A percentile compares a stretch with the other conserved stretches of the same genome.
phyloP scores from a whole-genome alignment of 1,284 basidiomycete species.

The Cystobasidium sp. region DNA sequence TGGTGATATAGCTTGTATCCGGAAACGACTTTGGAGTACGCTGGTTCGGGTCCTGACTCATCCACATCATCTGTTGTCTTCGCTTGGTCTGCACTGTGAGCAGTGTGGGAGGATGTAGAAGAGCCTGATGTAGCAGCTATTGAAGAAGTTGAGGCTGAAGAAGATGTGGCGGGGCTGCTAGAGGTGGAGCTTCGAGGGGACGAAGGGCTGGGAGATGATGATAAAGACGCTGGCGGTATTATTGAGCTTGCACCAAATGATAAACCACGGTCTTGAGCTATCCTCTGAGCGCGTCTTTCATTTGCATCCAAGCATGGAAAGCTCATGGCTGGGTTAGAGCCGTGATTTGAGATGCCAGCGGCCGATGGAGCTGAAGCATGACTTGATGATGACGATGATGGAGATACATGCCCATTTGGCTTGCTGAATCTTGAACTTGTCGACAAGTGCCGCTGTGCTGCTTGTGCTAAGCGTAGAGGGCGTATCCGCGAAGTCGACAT shows the following conservation, averaged over 20 bases:
- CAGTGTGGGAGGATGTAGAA: slow-evolving; percentile 13
- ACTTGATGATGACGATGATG: slow-evolving; percentile 12
- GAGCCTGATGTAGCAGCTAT: slow-evolving; percentile 37
- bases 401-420: not conserved
- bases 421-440: slow-evolving; percentile 14
- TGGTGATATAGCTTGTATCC: slow-evolving; percentile 58
- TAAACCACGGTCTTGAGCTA: slow-evolving; percentile 46
- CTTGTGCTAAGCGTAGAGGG: slow-evolving; percentile 9
- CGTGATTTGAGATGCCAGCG: not conserved
- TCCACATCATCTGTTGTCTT: slow-evolving; percentile 42
- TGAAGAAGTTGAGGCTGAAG: slow-evolving; percentile 16
- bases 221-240: slow-evolving; percentile 8
- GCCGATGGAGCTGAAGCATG: not conserved
- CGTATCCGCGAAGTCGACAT: slow-evolving; percentile 12
- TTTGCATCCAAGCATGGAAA: slow-evolving; percentile 54
- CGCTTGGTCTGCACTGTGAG: slow-evolving; percentile 24
- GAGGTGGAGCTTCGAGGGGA: not conserved
- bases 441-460: not conserved
- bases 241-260: not conserved
- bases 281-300: slow-evolving; percentile 48
- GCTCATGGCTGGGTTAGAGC: slow-evolving; percentile 51
- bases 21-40: slow-evolving; percentile 58
- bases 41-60: slow-evolving; percentile 58
- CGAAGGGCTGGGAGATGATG: slow-evolving; percentile 2
- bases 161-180: not conserved